These are phyloP conservation scores for Penicillium cosmopolitanum DNA, from an alignment of 495 filamentous ascomycete species.

Conservation along the genomic window DNA sequence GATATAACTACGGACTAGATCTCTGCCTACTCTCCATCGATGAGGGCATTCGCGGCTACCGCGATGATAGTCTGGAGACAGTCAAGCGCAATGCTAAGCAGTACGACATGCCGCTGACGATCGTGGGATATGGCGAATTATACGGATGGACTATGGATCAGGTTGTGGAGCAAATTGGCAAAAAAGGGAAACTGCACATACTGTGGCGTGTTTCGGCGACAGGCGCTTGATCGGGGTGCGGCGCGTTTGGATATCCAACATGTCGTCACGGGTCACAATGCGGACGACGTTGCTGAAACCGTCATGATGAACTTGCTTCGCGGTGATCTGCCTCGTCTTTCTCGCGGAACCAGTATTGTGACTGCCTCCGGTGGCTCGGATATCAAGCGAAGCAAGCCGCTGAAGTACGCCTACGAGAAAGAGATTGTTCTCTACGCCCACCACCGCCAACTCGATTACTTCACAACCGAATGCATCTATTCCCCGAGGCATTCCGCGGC, in stretches of 20 bases:
- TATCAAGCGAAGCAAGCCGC: conserved; percentile 89
- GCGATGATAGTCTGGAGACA: conserved; percentile 93
- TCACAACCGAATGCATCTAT: conserved; percentile 97
- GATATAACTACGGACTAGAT: conserved; percentile 83
- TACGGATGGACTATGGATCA: conserved; percentile 99
- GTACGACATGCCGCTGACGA: conserved; percentile 86
- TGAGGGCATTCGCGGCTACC: conserved; percentile 95
- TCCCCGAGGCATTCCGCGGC: conserved; percentile 95
- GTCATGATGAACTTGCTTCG: conserved; percentile 96
- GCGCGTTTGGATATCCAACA: conserved; percentile 86
- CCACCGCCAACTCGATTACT: conserved; percentile 95
- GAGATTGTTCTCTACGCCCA: conserved; percentile 98
- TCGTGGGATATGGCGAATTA: conserved; percentile 90
- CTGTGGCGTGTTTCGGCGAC: conserved; percentile 93
- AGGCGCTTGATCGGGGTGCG: conserved; percentile 92
- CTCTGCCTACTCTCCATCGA: conserved; percentile 90
- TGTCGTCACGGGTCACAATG: conserved; percentile 97
- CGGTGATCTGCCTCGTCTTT: conserved; percentile 85
- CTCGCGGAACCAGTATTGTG: conserved; percentile 89
- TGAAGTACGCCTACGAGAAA: conserved; percentile 99
- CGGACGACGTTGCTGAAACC: conserved; percentile 97
- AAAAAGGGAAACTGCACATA: conserved; percentile 99
- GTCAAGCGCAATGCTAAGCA: conserved; percentile 92
- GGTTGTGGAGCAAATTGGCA: conserved; percentile 91
- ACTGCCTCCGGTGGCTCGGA: conserved; percentile 74